Evolutionary conservation across 1,284 basidiomycete genomes (phyloP).

Genomic region (Paramarasmius palmivorus): DNA sequence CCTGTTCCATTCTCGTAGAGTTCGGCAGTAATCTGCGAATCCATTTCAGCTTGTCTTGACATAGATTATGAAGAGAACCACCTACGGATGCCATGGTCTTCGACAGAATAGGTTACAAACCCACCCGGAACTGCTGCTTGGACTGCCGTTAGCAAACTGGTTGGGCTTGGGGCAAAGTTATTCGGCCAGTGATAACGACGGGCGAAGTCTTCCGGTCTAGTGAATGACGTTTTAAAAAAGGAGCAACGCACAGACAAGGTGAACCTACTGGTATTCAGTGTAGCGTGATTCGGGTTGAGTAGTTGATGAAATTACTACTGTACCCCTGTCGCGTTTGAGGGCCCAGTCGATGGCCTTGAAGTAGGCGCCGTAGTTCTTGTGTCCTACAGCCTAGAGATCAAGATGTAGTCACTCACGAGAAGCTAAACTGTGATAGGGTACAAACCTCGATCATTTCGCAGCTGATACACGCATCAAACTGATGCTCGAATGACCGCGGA

Average conservation of each 20-base stretch:
- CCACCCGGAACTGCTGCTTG: conserved; percentile 65
- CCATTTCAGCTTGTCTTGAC: conserved; percentile 1
- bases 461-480: conserved; percentile 86
- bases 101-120: conserved; percentile 81
- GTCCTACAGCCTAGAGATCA: conserved; percentile 57
- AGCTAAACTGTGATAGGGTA: conserved; percentile 20
- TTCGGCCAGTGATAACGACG: conserved; percentile 93
- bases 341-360: conserved; percentile 82
- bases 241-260: no score
- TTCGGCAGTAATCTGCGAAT: conserved; percentile 77
- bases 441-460: conserved; percentile 89
- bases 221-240: no score
- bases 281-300: conserved; percentile 84
- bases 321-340: conserved; percentile 69
- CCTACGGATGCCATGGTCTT: conserved; percentile 83
- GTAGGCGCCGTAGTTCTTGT: conserved; percentile 72
- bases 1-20: conserved; percentile 85
- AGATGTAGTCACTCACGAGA: conserved; percentile 8
- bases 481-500: conserved; percentile 71
- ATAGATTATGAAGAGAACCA: conserved; percentile 13
- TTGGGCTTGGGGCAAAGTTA: conserved; percentile 82
- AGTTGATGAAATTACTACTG: conserved; percentile 76
- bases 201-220: conserved; percentile 91
- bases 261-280: conserved; percentile 67
- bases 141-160: conserved; percentile 67